Base-by-base conservation (phyloP, 768 basidiomycete genomes). In the Serendipita vermifera region DNA sequence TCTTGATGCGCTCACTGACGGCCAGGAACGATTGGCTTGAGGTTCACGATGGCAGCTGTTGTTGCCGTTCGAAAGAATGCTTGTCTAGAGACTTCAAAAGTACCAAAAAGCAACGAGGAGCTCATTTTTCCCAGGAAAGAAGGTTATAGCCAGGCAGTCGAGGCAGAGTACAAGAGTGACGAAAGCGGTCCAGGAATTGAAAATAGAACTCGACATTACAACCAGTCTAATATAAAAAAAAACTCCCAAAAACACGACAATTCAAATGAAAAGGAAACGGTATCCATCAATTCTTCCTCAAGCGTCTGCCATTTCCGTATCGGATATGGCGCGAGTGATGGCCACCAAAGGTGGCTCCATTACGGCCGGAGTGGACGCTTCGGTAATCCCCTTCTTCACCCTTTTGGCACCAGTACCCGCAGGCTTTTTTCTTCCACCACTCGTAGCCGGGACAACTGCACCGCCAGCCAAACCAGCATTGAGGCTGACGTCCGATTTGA, bases 1-100 rank as follows among this genome's bases (percentile, higher is more conserved):
- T 15, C 22, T 22, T 9, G 17, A 41, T 15, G 33, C 56, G 43
- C 48, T 9, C 36, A 77, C 88, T 71, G 68, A 98, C 94, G 92
- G 46, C 92, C 92, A 36, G 91, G 90, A 6, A 93, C 81, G 61
- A 96, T 82, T 1, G 93, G 94, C 63, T 91, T 96, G 59, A 96
- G 79, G 66, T 98, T 98, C 41, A 97, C 93, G 59, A 96, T 84
- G 1, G 87, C 94, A 67, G 78, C 86, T 0, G 85, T 80, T 11
- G 85, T 74, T 1, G 78, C 62, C 3, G 80, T 76, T 24, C 79
- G 76, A 63, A 85, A 83, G 68, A 93, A 70, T 6, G 64, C 66
- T 67, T 64, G 62, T 29, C 22, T 41, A 20, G 17, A n/a, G 33
- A 26, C 17, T 26, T 46, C 57, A 48, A 57, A 43, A 22, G 56